Conservation (phyloP, 2,329 filamentous ascomycete species). For the Botryotinia narcissicola region DNA sequence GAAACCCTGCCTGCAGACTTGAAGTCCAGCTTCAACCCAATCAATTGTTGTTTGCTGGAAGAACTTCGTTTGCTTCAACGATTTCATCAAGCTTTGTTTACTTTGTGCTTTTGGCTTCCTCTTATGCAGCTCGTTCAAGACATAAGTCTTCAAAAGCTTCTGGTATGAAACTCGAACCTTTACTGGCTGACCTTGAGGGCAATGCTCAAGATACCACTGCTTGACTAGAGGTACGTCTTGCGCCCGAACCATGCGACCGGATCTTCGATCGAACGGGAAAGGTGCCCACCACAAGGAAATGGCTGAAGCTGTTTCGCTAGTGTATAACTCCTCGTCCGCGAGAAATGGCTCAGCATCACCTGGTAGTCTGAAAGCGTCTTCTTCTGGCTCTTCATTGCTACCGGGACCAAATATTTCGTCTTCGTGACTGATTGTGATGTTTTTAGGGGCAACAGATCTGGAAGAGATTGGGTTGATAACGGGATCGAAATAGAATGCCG, state of each 20-base stretch:
- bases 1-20: constrained; percentile 97
- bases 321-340: constrained; percentile 83
- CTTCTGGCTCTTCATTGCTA: constrained; percentile 64
- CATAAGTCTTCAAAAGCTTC: constrained; percentile 92
- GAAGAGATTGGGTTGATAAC: constrained; percentile 97
- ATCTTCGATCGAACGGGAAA: constrained; percentile 90
- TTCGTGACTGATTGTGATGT: constrained; percentile 87
- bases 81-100: constrained; percentile 86
- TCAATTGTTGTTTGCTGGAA: constrained; percentile 99
- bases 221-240: constrained; percentile 97
- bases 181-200: constrained; percentile 84
- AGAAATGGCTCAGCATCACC: constrained; percentile 82
- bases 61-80: constrained; percentile 94
- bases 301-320: constrained; percentile 82
- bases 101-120: constrained; percentile 93
- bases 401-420: constrained; percentile 87
- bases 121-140: constrained; percentile 95
- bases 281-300: constrained; percentile 98
- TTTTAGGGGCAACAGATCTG: constrained; percentile 88
- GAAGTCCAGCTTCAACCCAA: constrained; percentile 97
- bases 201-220: constrained; percentile 97
- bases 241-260: constrained; percentile 91
- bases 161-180: constrained; percentile 98
- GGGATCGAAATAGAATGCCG: constrained; percentile 97
- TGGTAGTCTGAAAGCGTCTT: constrained; percentile 84